phyloP scores from a whole-genome alignment of 2,329 filamentous ascomycete genomes.

The Microcyclosporella mali region DNA sequence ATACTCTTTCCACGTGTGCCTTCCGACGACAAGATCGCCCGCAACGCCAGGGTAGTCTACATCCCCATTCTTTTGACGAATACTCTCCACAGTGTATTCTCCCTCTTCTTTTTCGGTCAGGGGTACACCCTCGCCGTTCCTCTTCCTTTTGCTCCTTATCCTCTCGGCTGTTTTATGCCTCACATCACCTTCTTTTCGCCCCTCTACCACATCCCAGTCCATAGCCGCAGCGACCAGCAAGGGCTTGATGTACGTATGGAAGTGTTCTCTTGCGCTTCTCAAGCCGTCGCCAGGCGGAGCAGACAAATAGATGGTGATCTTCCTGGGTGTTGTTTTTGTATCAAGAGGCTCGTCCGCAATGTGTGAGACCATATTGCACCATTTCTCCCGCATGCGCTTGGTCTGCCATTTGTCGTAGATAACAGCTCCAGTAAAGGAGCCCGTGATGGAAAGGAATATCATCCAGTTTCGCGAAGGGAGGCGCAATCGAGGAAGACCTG shows the following conservation, averaged over 20 bases:
- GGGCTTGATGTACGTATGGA: slow-evolving; percentile 92
- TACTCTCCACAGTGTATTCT: slow-evolving; percentile 51
- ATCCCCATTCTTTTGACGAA: slow-evolving; percentile 61
- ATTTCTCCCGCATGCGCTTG: slow-evolving; percentile 75
- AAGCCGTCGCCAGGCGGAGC: slow-evolving; percentile 83
- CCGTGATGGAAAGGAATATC: slow-evolving; percentile 80
- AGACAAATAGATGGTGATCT: slow-evolving; percentile 77
- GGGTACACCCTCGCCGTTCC: slow-evolving; percentile 49
- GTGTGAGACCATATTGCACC: slow-evolving; percentile 78
- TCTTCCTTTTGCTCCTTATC: slow-evolving; percentile 61
- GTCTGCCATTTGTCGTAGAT: slow-evolving; percentile 92
- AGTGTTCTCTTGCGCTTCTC: slow-evolving; percentile 83
- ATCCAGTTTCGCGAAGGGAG: slow-evolving; percentile 96
- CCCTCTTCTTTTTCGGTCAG: slow-evolving; percentile 47
- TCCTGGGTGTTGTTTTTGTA: slow-evolving; percentile 68
- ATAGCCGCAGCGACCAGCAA: slow-evolving; percentile 81
- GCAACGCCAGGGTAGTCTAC: slow-evolving; percentile 64
- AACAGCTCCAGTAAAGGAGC: slow-evolving; percentile 70
- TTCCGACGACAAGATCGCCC: slow-evolving; percentile 82
- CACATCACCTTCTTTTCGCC: slow-evolving; percentile 85
- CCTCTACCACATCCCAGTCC: slow-evolving; percentile 95
- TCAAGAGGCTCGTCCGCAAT: slow-evolving; percentile 71
- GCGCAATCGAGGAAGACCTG: slow-evolving; percentile 76
- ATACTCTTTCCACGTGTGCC: slow-evolving; percentile 97
- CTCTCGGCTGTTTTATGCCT: slow-evolving; percentile 79